These are phyloP conservation scores for Colletotrichum tropicale DNA, from an alignment of 2,329 filamentous ascomycete genomes.

Conservation along the genomic window DNA sequence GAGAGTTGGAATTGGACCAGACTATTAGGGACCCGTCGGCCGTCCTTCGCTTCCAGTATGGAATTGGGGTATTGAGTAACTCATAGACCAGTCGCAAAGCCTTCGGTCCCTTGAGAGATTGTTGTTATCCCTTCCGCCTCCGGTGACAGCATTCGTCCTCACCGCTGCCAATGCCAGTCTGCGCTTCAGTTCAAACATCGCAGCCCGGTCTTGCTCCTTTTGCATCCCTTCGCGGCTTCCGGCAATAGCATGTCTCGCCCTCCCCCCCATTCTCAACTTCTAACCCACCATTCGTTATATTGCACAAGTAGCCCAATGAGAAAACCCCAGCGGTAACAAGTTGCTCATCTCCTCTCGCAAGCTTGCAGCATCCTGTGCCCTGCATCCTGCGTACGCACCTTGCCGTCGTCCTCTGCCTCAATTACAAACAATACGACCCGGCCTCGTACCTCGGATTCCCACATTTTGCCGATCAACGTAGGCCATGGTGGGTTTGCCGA, in stretches of 20 bases:
- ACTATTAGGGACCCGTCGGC: neutral
- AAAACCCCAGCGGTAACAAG: neutral
- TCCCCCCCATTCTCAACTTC: neutral
- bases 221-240: neutral
- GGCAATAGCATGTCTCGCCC: neutral
- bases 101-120: neutral
- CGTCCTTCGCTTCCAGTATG: neutral
- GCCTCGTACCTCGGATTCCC: neutral
- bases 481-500: neutral
- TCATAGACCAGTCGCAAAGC: neutral
- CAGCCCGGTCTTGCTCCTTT: neutral
- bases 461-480: neutral
- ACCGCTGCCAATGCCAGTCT: neutral
- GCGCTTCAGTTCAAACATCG: neutral
- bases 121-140: neutral
- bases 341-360: neutral
- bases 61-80: neutral
- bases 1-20: neutral
- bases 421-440: neutral
- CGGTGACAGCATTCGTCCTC: neutral
- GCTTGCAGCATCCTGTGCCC: neutral
- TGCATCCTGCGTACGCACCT: neutral
- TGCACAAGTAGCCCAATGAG: neutral
- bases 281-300: neutral
- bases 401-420: neutral